Evolutionary conservation across 1,284 basidiomycete species (phyloP).

Genomic region (Leccinum insolens): DNA sequence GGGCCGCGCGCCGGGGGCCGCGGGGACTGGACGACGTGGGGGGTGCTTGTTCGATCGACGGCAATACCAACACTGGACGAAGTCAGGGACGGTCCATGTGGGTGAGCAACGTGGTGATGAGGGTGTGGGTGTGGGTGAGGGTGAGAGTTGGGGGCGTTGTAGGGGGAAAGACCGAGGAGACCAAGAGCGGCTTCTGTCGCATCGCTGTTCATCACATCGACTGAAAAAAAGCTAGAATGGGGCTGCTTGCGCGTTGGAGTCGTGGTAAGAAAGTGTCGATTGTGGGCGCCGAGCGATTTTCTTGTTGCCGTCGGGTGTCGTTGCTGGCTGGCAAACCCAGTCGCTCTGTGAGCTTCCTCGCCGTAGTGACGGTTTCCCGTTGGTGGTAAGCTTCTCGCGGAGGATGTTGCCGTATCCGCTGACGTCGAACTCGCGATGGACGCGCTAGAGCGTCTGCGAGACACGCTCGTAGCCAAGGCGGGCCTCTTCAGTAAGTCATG

Average conservation of each 20-base stretch:
- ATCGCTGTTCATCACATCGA: constrained; percentile 54
- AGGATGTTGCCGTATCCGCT: no score
- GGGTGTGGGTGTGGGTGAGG: constrained; percentile 22
- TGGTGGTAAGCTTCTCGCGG: background rate
- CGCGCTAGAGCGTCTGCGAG: no score
- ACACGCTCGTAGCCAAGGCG: no score
- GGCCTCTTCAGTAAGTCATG: no score
- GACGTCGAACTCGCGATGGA: no score
- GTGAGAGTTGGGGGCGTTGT: constrained; percentile 33
- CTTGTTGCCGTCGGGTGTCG: constrained; percentile 15
- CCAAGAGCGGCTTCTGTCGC: constrained; percentile 53
- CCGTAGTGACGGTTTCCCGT: constrained; percentile 5
- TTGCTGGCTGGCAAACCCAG: constrained; percentile 3
- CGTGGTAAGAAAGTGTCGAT: constrained; percentile 21
- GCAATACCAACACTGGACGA: constrained; percentile 29
- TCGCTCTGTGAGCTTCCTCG: constrained; percentile 11
- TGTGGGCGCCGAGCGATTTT: constrained; percentile 21
- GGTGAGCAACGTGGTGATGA: constrained; percentile 26
- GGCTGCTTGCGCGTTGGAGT: constrained; percentile 10
- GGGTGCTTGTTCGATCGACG: constrained; percentile 24
- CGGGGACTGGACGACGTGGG: constrained; percentile 19
- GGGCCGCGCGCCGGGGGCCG: no score
- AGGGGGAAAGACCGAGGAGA: constrained; percentile 47
- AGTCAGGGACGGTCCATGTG: constrained; percentile 35
- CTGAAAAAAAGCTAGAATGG: constrained; percentile 9